Conservation (phyloP, 495 filamentous ascomycete species). For the Clavariopsis aquatica region DNA sequence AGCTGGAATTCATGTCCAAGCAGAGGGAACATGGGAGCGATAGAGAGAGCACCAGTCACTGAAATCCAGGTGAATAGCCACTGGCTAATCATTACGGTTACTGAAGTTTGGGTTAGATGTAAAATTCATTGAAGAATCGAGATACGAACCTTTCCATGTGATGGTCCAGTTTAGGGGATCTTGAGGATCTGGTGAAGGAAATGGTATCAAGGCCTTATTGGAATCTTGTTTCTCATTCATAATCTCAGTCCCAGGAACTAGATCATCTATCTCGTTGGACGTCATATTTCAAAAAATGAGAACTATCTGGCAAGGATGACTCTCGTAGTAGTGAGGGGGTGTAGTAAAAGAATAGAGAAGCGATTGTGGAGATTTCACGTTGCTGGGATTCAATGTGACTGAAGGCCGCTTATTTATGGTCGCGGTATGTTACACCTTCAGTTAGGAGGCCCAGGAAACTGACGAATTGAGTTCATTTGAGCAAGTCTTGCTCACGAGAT, state of each 20-base stretch:
- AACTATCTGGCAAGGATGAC: too few relatives aligned
- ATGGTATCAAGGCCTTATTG: conserved; percentile 61
- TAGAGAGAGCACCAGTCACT: conserved; percentile 55
- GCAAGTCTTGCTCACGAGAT: too few relatives aligned
- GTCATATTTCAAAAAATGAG: conserved; percentile 1
- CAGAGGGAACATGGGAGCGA: conserved; percentile 57
- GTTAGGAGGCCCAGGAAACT: not conserved
- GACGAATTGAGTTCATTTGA: too few relatives aligned
- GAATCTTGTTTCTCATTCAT: conserved; percentile 53
- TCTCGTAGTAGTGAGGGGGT: too few relatives aligned
- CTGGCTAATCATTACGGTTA: conserved; percentile 49
- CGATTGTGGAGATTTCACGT: too few relatives aligned
- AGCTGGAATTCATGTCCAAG: conserved; percentile 58
- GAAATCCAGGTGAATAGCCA: conserved; percentile 55
- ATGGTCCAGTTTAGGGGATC: conserved; percentile 65
- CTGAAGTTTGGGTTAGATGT: conserved; percentile 54
- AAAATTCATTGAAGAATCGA: conserved; percentile 53
- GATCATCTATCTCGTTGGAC: conserved; percentile 45
- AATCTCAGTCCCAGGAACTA: conserved; percentile 64
- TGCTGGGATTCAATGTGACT: not conserved
- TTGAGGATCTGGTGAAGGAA: conserved; percentile 63
- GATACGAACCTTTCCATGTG: conserved; percentile 58
- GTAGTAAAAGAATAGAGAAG: too few relatives aligned
- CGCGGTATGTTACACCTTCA: not conserved
- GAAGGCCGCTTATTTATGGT: not conserved